These are phyloP conservation scores for Enterocytospora artemiae DNA, from an alignment of 371 early-diverging fungal genomes.

Conservation along the genomic window DNA sequence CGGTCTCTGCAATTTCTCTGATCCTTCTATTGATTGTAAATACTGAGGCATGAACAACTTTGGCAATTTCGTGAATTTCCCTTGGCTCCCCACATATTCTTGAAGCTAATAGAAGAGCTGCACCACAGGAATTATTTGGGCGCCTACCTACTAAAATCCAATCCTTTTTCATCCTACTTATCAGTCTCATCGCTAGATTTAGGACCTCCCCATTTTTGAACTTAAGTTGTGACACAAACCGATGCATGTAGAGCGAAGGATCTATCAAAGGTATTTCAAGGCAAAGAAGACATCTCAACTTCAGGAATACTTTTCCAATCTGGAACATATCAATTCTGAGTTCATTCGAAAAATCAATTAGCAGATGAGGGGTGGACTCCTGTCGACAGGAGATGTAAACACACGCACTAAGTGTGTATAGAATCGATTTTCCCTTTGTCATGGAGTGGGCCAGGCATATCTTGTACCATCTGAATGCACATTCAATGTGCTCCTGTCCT, in stretches of 20 bases:
- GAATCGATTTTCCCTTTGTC: slow-evolving; percentile 74
- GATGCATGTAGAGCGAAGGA: slow-evolving; percentile 80
- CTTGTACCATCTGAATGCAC: slow-evolving; percentile 79
- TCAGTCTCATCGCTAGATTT: slow-evolving; percentile 70
- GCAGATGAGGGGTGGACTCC: slow-evolving; percentile 76
- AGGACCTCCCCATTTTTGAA: slow-evolving; percentile 73
- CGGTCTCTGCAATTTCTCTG: slow-evolving; percentile 74
- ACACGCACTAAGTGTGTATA: slow-evolving; percentile 79
- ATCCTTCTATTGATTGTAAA: slow-evolving; percentile 74
- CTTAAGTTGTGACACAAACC: slow-evolving; percentile 78
- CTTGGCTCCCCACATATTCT: slow-evolving; percentile 80
- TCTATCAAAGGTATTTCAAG: slow-evolving; percentile 77
- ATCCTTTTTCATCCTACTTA: slow-evolving; percentile 87
- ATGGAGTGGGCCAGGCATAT: slow-evolving; percentile 76
- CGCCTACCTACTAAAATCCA: slow-evolving; percentile 90
- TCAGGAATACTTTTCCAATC: slow-evolving; percentile 78
- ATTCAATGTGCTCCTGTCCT: slow-evolving; percentile 68
- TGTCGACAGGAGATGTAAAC: slow-evolving; percentile 83
- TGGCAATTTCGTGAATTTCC: slow-evolving; percentile 72
- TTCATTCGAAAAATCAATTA: slow-evolving; percentile 89
- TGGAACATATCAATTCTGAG: slow-evolving; percentile 72
- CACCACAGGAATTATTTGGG: slow-evolving; percentile 95
- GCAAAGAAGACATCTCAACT: slow-evolving; percentile 66
- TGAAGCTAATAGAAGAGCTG: slow-evolving; percentile 77
- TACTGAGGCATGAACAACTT: slow-evolving; percentile 79